Evolutionary conservation across 768 basidiomycete species (phyloP).

Genomic region (Dictyophora rubrovolvata): DNA sequence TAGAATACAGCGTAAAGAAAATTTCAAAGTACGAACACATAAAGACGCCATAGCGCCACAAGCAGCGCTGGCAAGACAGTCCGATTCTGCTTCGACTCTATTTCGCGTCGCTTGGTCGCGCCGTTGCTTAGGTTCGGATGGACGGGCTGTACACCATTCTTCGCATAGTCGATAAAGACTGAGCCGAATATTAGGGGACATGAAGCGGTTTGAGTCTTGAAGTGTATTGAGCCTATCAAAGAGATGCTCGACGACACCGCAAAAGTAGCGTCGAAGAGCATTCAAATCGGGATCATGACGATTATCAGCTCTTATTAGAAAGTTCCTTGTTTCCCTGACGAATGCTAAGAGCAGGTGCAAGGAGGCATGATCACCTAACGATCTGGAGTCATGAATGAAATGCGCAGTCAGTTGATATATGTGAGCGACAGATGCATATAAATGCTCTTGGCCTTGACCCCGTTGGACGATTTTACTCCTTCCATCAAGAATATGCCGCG

Average conservation of each 20-base stretch:
- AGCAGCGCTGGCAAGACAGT: conserved; percentile 66
- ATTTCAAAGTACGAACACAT: conserved; percentile 50
- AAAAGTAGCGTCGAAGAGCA: conserved; percentile 81
- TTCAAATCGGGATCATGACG: conserved; percentile 72
- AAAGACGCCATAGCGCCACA: conserved; percentile 82
- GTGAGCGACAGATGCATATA: conserved; percentile 78
- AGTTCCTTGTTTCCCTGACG: conserved; percentile 69
- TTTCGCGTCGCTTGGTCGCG: neutral
- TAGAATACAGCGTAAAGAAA: neutral
- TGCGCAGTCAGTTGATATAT: conserved; percentile 84
- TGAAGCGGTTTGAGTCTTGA: conserved; percentile 67
- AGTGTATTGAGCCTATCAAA: conserved; percentile 66
- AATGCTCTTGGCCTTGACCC: conserved; percentile 62
- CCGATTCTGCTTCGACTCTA: conserved; percentile 59
- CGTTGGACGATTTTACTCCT: conserved; percentile 46
- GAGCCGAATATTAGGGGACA: conserved; percentile 65
- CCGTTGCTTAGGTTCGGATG: conserved; percentile 64
- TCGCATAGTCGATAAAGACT: conserved; percentile 78
- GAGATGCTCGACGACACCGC: conserved; percentile 77
- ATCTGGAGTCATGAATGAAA: conserved; percentile 58
- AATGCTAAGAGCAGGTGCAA: conserved; percentile 78
- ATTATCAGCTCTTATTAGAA: conserved; percentile 61
- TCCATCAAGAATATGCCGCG: conserved; percentile 80
- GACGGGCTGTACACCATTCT: conserved; percentile 84
- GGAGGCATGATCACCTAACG: conserved; percentile 58